Conservation (phyloP, 441 rosid genomes). For the Corymbia calophylla region DNA sequence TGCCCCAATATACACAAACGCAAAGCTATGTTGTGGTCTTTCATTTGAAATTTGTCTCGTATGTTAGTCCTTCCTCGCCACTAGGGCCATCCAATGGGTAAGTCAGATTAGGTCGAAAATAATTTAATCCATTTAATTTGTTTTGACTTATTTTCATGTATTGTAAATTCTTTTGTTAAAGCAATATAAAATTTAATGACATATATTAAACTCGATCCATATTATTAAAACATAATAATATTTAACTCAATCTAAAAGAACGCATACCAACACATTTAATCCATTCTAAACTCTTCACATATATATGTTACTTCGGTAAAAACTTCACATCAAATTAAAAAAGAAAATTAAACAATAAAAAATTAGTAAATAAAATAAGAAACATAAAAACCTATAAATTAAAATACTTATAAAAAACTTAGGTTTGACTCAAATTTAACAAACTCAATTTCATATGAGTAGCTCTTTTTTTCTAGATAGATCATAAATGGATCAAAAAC, state of each 20-base stretch:
- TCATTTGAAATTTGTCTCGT: background rate
- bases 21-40: background rate
- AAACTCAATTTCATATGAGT: too few relatives aligned
- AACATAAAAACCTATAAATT: too few relatives aligned
- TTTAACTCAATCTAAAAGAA: background rate
- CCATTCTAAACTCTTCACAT: background rate
- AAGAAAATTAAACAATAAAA: background rate
- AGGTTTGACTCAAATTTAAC: background rate
- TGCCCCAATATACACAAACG: background rate
- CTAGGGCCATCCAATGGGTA: background rate
- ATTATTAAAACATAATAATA: background rate
- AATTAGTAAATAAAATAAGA: too few relatives aligned
- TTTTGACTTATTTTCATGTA: too few relatives aligned
- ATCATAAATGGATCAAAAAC: background rate
- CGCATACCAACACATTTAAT: accelerated
- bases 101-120: accelerated
- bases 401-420: background rate
- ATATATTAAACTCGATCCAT: accelerated
- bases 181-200: too few relatives aligned
- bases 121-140: too few relatives aligned
- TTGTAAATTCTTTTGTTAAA: too few relatives aligned
- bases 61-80: background rate
- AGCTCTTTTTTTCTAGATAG: background rate
- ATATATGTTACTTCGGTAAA: background rate
- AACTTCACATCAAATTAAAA: too few relatives aligned